These are phyloP conservation scores for Xylaria sp. DNA, from an alignment of 2,329 filamentous ascomycete species.

Conservation along the genomic window DNA sequence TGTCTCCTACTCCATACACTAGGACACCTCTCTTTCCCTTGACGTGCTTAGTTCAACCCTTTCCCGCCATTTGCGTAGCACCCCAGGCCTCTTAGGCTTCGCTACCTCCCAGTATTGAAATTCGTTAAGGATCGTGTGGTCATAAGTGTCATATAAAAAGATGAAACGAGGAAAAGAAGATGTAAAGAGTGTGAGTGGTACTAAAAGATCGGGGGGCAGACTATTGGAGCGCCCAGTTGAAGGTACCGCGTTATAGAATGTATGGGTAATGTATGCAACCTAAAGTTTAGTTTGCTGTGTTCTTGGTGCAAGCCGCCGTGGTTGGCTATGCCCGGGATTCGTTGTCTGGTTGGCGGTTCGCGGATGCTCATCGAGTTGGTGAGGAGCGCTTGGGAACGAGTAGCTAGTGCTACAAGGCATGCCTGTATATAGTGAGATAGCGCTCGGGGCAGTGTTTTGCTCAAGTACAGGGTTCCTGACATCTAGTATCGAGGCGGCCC, in stretches of 20 bases:
- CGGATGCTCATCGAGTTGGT: background rate
- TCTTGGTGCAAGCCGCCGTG: background rate
- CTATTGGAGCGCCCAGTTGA: background rate
- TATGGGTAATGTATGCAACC: slow-evolving; percentile 22
- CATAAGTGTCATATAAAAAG: slow-evolving; percentile 32
- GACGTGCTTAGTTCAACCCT: background rate
- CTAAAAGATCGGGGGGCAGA: background rate
- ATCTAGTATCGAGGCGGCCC: slow-evolving; percentile 55
- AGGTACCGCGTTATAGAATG: slow-evolving; percentile 16
- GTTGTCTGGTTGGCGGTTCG: background rate
- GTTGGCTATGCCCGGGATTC: background rate
- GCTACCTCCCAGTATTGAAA: background rate
- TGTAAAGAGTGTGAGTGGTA: slow-evolving; percentile 29
- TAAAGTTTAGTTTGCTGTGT: slow-evolving; percentile 16
- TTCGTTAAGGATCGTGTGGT: slow-evolving; percentile 37
- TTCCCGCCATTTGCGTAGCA: background rate
- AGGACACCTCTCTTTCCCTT: background rate
- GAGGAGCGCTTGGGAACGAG: background rate
- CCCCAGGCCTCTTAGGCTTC: background rate
- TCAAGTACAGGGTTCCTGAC: too few species aligned
- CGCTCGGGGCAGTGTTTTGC: too few species aligned
- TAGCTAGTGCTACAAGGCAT: too few species aligned
- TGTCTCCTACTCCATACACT: slow-evolving; percentile 10
- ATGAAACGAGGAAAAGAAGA: background rate
- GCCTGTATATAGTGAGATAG: too few species aligned